phyloP scores from a whole-genome alignment of 139 green algal species.

The Yamagishiella unicocca region DNA sequence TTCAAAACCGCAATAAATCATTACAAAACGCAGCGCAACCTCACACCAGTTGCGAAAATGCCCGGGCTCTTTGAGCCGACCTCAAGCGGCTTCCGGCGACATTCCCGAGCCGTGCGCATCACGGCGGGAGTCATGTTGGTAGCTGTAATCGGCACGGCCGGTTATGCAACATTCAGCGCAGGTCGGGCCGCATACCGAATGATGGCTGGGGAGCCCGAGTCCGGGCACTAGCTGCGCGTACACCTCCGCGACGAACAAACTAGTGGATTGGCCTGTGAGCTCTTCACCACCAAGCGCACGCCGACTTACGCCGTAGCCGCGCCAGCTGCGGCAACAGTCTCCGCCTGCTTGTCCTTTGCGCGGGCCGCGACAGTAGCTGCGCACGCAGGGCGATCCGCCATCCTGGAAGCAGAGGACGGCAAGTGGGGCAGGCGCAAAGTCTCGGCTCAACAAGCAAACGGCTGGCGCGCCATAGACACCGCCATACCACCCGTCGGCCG shows the following conservation, averaged over 20 bases:
- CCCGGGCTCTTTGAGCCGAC: slow-evolving; percentile 11
- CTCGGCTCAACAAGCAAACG: too few species aligned
- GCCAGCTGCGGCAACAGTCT: background rate
- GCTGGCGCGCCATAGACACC: too few species aligned
- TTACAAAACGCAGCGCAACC: too few species aligned
- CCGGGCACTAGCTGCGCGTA: too few species aligned
- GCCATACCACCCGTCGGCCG: too few species aligned
- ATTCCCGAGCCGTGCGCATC: slow-evolving; percentile 1
- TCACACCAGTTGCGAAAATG: background rate
- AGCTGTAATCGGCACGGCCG: background rate
- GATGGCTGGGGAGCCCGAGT: background rate
- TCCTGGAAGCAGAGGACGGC: background rate
- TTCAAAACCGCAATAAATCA: background rate
- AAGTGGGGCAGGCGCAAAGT: background rate
- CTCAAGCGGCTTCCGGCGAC: slow-evolving; percentile 2
- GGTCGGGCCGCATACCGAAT: background rate
- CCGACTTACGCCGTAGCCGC: slow-evolving; percentile 12
- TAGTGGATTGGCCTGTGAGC: too few species aligned
- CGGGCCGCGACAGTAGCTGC: slow-evolving; percentile 47
- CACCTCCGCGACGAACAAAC: too few species aligned
- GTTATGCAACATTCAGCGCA: slow-evolving; percentile 15
- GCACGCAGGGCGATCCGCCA: slow-evolving; percentile 52
- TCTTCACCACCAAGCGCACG: too few species aligned
- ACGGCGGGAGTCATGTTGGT: slow-evolving; percentile 1
- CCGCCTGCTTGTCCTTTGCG: slow-evolving; percentile 5